Evolutionary conservation across 2,329 filamentous ascomycete species (phyloP).

Genomic region (Emmonsiellopsis sp.): DNA sequence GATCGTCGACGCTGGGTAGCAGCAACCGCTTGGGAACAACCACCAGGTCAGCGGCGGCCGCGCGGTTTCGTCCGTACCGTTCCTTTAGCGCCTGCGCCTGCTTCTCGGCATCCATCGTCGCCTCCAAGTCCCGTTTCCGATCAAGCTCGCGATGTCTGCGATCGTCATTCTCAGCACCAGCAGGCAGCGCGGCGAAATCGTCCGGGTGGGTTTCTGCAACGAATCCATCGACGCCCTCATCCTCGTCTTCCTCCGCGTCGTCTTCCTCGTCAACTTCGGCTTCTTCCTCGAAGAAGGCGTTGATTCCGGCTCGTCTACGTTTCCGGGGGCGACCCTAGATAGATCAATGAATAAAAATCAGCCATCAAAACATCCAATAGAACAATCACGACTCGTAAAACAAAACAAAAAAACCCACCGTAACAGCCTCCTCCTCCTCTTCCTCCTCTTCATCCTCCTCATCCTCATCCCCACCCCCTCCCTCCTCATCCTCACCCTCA

Average conservation of each 20-base stretch:
- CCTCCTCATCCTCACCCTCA: constrained; percentile 29
- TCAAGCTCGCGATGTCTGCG: constrained; percentile 90
- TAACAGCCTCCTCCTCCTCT: constrained; percentile 40
- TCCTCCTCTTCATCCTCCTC: constrained; percentile 26
- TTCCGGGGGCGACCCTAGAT: constrained; percentile 64
- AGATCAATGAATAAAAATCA: constrained; percentile 10
- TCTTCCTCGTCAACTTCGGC: constrained; percentile 94
- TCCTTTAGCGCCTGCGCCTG: constrained; percentile 79
- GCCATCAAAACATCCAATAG: constrained; percentile 15
- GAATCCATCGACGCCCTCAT: constrained; percentile 77
- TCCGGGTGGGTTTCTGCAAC: constrained; percentile 86
- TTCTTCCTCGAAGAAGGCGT: constrained; percentile 93
- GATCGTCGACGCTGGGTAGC: constrained; percentile 87
- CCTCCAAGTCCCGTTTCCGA: constrained; percentile 76
- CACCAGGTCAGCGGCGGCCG: constrained; percentile 58
- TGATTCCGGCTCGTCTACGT: constrained; percentile 63
- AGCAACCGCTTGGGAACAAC: constrained; percentile 78
- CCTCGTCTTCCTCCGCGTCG: constrained; percentile 78
- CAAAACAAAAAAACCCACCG: constrained; percentile 26
- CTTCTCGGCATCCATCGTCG: constrained; percentile 86
- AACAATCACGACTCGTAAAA: background rate
- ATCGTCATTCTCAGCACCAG: constrained; percentile 75
- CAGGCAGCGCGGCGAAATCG: constrained; percentile 67
- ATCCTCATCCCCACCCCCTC: constrained; percentile 39
- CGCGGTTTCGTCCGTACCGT: constrained; percentile 73